These are phyloP conservation scores for Canna indica DNA, from an alignment of 176 grass and related monocot genomes.

Conservation along the genomic window DNA sequence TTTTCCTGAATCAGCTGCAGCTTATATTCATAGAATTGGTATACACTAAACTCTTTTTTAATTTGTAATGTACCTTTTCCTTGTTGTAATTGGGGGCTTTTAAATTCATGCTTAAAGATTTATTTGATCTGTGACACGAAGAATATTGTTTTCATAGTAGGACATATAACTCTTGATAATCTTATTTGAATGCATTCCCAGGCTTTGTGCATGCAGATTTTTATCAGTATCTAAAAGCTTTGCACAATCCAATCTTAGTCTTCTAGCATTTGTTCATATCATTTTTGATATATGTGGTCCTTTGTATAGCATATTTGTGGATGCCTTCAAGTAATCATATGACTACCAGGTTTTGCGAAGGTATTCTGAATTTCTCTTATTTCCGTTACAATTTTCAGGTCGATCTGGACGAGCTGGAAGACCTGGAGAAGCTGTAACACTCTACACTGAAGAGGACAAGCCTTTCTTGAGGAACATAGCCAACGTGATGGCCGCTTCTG, in stretches of 20 bases:
- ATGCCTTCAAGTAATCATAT: not conserved
- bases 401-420: slow-evolving; percentile 84
- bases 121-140: not conserved
- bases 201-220: not conserved
- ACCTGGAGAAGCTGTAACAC: slow-evolving; percentile 71
- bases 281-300: not conserved
- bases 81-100: not conserved
- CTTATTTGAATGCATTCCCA: not conserved
- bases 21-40: slow-evolving; percentile 96
- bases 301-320: not conserved
- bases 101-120: not conserved
- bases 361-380: slow-evolving; percentile 3
- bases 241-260: not conserved
- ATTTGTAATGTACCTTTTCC: not conserved
- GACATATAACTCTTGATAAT: not conserved
- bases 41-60: slow-evolving; percentile 15
- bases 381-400: slow-evolving; percentile 29
- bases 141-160: not conserved
- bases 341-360: not conserved
- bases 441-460: slow-evolving; percentile 88
- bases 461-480: slow-evolving; percentile 86
- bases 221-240: not conserved
- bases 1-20: slow-evolving; percentile 83
- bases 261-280: not conserved
- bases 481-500: slow-evolving; percentile 65